Conservation (phyloP, 495 filamentous ascomycete genomes). For the Acidomyces sp. region DNA sequence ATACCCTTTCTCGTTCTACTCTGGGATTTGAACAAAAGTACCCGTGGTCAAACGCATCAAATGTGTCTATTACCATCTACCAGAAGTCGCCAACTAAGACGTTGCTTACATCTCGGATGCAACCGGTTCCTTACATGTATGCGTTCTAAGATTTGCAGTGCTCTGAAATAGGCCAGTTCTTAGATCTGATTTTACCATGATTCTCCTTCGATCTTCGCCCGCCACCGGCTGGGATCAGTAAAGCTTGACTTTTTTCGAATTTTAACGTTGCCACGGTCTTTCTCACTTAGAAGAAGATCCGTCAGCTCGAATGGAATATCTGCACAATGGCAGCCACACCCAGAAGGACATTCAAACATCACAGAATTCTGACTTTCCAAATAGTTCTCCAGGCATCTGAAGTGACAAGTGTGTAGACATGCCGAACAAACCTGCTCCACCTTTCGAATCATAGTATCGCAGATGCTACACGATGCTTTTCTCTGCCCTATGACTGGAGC, state of each 20-base stretch:
- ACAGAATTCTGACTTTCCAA: background rate
- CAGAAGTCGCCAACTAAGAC: no score
- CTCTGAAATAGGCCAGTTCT: no score
- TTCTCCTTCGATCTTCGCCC: slow-evolving; percentile 11
- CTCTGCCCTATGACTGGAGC: background rate
- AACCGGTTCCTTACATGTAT: no score
- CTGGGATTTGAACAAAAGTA: no score
- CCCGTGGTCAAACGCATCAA: no score
- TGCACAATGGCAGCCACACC: slow-evolving; percentile 13
- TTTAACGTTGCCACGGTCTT: background rate
- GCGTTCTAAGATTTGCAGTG: no score
- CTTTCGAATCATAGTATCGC: background rate
- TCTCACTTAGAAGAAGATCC: background rate
- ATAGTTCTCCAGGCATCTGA: slow-evolving; percentile 9
- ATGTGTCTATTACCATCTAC: no score
- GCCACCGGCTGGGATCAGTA: slow-evolving; percentile 13
- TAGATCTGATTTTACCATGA: slow-evolving; percentile 12
- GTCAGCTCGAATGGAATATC: slow-evolving; percentile 1
- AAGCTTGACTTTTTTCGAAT: slow-evolving; percentile 12
- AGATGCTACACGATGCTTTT: slow-evolving; percentile 8
- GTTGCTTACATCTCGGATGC: no score
- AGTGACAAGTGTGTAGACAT: slow-evolving; percentile 10
- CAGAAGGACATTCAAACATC: slow-evolving; percentile 12
- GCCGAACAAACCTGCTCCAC: slow-evolving; percentile 10
- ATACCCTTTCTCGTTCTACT: no score